These are phyloP conservation scores for Collybia mongolica DNA, from an alignment of 768 basidiomycete species.

Conservation along the genomic window DNA sequence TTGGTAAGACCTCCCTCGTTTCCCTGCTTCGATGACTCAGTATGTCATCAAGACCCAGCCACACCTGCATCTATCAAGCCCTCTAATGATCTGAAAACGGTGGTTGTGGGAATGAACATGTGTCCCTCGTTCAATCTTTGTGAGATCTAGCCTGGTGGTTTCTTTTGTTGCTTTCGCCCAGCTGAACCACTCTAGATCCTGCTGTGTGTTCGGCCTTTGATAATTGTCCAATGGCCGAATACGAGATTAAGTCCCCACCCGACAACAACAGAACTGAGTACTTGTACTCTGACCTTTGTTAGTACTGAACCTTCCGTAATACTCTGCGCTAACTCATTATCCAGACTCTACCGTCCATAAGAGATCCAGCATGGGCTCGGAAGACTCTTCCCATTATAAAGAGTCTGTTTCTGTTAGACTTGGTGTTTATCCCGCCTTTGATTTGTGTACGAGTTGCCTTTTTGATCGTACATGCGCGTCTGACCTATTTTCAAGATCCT, in stretches of 20 bases:
- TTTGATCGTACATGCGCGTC: neutral
- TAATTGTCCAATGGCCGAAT: too few relatives aligned
- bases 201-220: constrained; percentile 35
- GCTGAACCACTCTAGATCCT: constrained; percentile 24
- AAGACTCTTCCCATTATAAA: neutral
- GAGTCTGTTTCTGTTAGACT: constrained; percentile 8
- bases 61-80: too few relatives aligned
- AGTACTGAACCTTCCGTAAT: neutral
- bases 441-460: constrained; percentile 25
- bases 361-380: neutral
- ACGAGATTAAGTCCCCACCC: too few relatives aligned
- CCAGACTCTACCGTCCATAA: constrained; percentile 1
- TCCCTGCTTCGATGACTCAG: too few relatives aligned
- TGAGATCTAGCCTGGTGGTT: neutral
- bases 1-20: too few relatives aligned
- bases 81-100: too few relatives aligned
- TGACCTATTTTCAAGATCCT: constrained; percentile 16
- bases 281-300: constrained; percentile 24
- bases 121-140: too few relatives aligned
- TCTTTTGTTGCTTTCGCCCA: neutral
- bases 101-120: too few relatives aligned
- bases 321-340: neutral
- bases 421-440: constrained; percentile 28
- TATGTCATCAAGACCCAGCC: too few relatives aligned
- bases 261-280: constrained; percentile 7